Evolutionary conservation across 192 early-diverging fungal genomes (phyloP).

Genomic region (Phycomyces nitens): DNA sequence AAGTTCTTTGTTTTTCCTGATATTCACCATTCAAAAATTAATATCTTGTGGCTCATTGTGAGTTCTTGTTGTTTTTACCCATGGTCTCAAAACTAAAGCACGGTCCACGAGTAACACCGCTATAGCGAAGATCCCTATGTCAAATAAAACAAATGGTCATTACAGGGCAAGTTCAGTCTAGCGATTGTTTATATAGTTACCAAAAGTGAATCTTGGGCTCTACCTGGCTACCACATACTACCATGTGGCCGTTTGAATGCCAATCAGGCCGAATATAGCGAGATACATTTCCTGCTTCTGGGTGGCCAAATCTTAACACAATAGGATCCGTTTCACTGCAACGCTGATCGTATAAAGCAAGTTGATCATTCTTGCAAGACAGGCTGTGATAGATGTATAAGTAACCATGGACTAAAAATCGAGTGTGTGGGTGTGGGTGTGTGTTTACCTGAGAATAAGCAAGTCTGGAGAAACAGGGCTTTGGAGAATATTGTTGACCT

Average conservation of each 20-base stretch:
- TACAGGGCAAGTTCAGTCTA: background rate
- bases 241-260: constrained; percentile 18
- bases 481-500: constrained; percentile 4
- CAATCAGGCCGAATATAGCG: constrained; percentile 9
- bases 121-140: constrained; percentile 1
- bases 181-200: background rate
- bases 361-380: background rate
- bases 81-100: constrained; percentile 1
- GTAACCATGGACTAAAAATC: background rate
- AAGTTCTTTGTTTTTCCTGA: constrained; percentile 1
- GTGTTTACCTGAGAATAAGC: background rate
- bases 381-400: background rate
- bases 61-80: background rate
- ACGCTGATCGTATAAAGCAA: constrained; percentile 10
- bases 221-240: constrained; percentile 12
- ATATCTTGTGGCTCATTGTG: background rate
- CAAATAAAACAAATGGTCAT: background rate
- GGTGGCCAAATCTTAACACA: constrained; percentile 3
- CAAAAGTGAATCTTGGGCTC: constrained; percentile 12
- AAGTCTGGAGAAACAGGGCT: constrained; percentile 1
- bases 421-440: background rate
- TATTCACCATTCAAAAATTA: background rate
- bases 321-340: constrained; percentile 4
- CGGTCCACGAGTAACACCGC: background rate
- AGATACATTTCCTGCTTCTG: constrained; percentile 8